Percentiles rank a stretch among this genome's conserved stretches.
Conservation (phyloP, 345 rosid genomes). For the Syzygium aromaticum region DNA sequence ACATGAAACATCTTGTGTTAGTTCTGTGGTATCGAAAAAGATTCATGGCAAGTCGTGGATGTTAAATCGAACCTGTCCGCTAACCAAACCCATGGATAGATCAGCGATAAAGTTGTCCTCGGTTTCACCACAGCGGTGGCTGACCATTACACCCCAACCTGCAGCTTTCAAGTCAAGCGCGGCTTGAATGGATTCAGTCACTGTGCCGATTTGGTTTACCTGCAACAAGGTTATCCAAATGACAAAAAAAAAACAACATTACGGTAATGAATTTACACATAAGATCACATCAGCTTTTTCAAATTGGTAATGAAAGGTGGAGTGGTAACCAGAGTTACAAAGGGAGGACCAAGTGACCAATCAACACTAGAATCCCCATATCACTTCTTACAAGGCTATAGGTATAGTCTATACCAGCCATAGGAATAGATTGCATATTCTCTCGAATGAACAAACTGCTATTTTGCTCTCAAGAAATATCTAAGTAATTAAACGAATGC, state of each 20-base stretch:
- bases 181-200: slow-evolving; percentile 89
- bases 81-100: slow-evolving; percentile 91
- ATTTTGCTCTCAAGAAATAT: background rate
- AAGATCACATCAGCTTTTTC: background rate
- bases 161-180: slow-evolving; percentile 97
- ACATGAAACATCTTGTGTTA: no score
- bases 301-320: background rate
- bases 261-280: background rate
- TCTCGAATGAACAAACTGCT: background rate
- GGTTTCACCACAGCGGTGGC: slow-evolving; percentile 97
- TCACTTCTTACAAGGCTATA: background rate
- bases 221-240: slow-evolving; percentile 16
- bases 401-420: background rate
- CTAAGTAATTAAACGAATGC: no score
- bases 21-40: background rate
- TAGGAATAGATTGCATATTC: background rate
- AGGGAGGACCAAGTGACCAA: background rate
- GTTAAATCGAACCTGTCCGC: slow-evolving; percentile 65
- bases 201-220: slow-evolving; percentile 98
- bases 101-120: slow-evolving; percentile 97
- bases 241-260: background rate
- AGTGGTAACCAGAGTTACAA: background rate
- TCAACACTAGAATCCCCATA: background rate
- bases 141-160: slow-evolving; percentile 99
- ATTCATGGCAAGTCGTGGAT: background rate